A percentile compares a stretch with the other conserved stretches of the same genome.
Conservation (phyloP, 1,284 basidiomycete genomes). For the Rhodofomes roseus region DNA sequence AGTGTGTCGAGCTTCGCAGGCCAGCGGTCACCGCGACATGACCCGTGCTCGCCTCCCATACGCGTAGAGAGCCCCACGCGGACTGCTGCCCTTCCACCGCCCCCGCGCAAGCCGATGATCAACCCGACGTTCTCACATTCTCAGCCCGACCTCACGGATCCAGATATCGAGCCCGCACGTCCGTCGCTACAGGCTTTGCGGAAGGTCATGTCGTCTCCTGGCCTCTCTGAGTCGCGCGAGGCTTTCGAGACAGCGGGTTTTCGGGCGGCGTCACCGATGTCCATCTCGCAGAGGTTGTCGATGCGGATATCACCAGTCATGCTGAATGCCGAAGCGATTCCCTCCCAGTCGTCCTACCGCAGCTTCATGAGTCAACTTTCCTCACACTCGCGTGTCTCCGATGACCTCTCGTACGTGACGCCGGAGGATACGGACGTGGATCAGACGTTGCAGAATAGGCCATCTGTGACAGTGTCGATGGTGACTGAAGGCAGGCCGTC, state of each 20-base stretch:
- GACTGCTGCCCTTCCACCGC: slow-evolving; percentile 58
- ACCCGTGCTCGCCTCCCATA: slow-evolving; percentile 25
- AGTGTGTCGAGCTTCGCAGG: slow-evolving; percentile 12
- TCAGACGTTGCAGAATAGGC: slow-evolving; percentile 27
- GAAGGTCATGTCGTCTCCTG: slow-evolving; percentile 22
- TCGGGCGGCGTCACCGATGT: slow-evolving; percentile 18
- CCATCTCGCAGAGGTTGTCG: slow-evolving; percentile 14
- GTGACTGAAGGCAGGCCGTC: slow-evolving; percentile 29
- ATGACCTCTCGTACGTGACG: slow-evolving; percentile 28
- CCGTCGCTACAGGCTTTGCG: slow-evolving; percentile 18
- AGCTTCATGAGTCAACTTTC: slow-evolving; percentile 21
- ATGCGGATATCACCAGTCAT: slow-evolving; percentile 13
- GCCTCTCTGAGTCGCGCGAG: slow-evolving; percentile 16
- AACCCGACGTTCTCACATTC: slow-evolving; percentile 51
- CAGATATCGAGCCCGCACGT: slow-evolving; percentile 9
- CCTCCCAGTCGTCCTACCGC: slow-evolving; percentile 21
- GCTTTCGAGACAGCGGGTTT: slow-evolving; percentile 4
- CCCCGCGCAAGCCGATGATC: slow-evolving; percentile 49
- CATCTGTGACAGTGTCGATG: slow-evolving; percentile 32
- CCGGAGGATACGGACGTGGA: slow-evolving; percentile 33
- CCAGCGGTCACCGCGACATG: slow-evolving; percentile 6
- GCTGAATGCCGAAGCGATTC: slow-evolving; percentile 10
- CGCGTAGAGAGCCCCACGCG: slow-evolving; percentile 47
- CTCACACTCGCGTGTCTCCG: slow-evolving; percentile 23
- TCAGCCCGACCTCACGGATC: slow-evolving; percentile 44